Conservation (phyloP, 495 filamentous ascomycete genomes). For the Tuber magnatum region DNA sequence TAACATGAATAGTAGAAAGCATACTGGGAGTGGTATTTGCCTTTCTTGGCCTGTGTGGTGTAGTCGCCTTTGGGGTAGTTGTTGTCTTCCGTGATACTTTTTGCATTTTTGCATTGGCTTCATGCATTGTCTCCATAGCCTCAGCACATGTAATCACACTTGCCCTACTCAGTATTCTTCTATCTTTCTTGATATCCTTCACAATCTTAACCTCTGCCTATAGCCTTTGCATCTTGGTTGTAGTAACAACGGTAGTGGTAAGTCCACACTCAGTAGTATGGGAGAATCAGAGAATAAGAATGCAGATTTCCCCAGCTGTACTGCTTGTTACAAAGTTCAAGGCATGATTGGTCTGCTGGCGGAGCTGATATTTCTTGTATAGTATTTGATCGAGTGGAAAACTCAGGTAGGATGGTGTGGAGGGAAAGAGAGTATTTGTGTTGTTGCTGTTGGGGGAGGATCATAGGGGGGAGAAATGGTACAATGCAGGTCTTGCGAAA, state of each 20-base stretch:
- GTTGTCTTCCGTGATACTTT: not conserved
- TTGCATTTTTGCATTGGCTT: not conserved
- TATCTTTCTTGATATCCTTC: not conserved
- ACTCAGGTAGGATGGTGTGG: no score
- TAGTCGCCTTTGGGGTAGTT: no score
- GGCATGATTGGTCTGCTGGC: not conserved
- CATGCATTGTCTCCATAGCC: not conserved
- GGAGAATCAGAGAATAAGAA: not conserved
- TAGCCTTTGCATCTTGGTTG: not conserved
- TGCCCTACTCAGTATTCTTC: not conserved
- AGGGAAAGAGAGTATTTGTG: no score
- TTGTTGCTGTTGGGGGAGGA: no score
- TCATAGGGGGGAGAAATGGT: no score
- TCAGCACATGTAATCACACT: not conserved
- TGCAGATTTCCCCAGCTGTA: not conserved
- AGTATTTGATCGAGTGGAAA: not conserved
- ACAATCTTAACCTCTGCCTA: not conserved
- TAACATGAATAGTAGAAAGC: not conserved
- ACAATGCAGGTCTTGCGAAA: not conserved
- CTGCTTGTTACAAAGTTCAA: not conserved
- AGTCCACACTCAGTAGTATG: not conserved
- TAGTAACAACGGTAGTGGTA: not conserved
- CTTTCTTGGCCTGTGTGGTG: no score
- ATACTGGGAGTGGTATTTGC: not conserved
- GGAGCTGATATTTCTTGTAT: not conserved